Evolutionary conservation across 345 rosid genomes (phyloP).

Genomic region (Brassica nigra): DNA sequence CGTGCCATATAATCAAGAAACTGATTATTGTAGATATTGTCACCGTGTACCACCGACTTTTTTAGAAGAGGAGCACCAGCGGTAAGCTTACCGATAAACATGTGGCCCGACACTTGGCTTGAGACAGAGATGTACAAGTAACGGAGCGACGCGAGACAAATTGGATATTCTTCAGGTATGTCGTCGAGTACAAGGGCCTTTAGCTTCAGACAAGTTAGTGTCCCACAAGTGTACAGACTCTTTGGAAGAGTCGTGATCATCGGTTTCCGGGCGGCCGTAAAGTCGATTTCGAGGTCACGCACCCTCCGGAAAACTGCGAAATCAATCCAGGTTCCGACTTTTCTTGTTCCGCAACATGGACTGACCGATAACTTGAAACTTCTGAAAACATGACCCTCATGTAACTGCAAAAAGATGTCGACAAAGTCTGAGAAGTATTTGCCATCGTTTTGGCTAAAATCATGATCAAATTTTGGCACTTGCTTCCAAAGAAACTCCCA

Average conservation of each 20-base stretch:
- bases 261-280: not conserved
- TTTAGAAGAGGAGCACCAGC: conserved; percentile 1
- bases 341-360: not conserved
- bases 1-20: not conserved
- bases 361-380: not conserved
- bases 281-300: not conserved
- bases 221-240: not conserved
- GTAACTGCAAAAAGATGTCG: not conserved
- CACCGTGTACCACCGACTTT: not conserved
- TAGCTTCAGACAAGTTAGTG: not conserved
- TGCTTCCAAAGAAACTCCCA: not conserved
- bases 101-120: not conserved
- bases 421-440: not conserved
- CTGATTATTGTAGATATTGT: not conserved
- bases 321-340: not conserved
- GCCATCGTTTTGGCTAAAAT: not conserved
- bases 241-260: not conserved
- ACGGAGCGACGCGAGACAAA: not conserved
- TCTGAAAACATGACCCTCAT: not conserved
- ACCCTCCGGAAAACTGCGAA: not conserved
- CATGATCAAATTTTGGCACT: not conserved
- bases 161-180: not conserved
- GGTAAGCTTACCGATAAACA: not conserved
- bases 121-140: not conserved
- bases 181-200: not conserved